phyloP scores from a whole-genome alignment of 441 rosid species.

The Melastoma candidum region DNA sequence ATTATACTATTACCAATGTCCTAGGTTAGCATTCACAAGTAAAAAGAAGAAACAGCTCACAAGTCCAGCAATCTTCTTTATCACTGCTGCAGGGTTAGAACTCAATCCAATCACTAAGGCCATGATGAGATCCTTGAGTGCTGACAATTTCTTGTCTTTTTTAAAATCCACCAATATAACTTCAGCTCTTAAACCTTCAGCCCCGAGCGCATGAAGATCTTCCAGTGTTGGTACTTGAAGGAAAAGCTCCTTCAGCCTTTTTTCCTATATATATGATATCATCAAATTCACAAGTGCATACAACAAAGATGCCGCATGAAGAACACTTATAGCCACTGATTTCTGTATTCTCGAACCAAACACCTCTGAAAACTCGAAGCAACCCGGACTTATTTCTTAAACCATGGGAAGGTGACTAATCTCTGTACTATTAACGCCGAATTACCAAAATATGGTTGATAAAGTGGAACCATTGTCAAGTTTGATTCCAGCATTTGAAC shows the following conservation, averaged over 20 bases:
- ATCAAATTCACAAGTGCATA: background rate
- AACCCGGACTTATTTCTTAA: too few relatives aligned
- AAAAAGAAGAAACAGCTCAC: slow-evolving; percentile 28
- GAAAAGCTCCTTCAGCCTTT: slow-evolving; percentile 73
- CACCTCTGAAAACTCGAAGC: too few relatives aligned
- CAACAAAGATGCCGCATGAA: background rate
- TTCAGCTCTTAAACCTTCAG: slow-evolving; percentile 76
- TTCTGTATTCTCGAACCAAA: too few relatives aligned
- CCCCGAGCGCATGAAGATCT: slow-evolving; percentile 72
- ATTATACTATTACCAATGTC: too few relatives aligned
- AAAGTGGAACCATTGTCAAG: too few relatives aligned
- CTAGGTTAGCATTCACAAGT: too few relatives aligned
- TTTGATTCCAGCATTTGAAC: too few relatives aligned
- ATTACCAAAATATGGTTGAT: too few relatives aligned
- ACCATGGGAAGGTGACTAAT: too few relatives aligned
- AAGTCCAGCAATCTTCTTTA: slow-evolving; percentile 95
- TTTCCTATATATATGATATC: slow-evolving; percentile 43
- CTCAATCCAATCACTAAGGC: slow-evolving; percentile 75
- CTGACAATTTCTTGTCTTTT: slow-evolving; percentile 84
- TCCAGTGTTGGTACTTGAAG: slow-evolving; percentile 74
- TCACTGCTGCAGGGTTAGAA: slow-evolving; percentile 83
- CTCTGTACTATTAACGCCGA: too few relatives aligned
- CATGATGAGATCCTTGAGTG: slow-evolving; percentile 81
- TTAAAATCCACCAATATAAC: slow-evolving; percentile 76
- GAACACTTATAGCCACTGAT: too few relatives aligned